phyloP scores from a whole-genome alignment of 2,329 filamentous ascomycete species.

The Endothia cerciana region DNA sequence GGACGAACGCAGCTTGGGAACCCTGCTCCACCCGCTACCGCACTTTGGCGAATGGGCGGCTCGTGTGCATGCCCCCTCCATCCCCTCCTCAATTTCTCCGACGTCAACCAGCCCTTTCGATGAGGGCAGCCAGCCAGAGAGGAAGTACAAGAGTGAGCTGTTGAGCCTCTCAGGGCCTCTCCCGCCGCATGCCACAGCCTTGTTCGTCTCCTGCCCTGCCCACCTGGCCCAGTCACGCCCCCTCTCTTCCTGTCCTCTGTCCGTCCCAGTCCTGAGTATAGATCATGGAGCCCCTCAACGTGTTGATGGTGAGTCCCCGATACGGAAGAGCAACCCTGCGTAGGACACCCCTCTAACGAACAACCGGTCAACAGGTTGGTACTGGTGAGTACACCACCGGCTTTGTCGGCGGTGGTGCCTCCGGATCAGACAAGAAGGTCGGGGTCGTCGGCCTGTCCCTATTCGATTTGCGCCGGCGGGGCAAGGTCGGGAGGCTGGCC shows the following conservation, averaged over 20 bases:
- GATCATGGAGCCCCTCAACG: constrained; percentile 63
- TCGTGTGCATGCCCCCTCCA: constrained; percentile 10
- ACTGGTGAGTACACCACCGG: constrained; percentile 97
- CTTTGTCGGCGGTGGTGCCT: constrained; percentile 82
- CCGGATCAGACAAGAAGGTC: constrained; percentile 92
- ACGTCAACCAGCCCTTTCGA: constrained; percentile 16
- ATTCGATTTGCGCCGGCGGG: constrained; percentile 84
- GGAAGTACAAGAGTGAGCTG: not conserved
- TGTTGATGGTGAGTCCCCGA: constrained; percentile 65
- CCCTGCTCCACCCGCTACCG: constrained; percentile 9
- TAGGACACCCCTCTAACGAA: constrained; percentile 23
- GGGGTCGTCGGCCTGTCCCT: constrained; percentile 89
- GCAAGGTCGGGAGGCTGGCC: constrained; percentile 81
- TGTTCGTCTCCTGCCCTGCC: not conserved
- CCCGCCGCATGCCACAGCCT: not conserved
- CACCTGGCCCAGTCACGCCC: not conserved
- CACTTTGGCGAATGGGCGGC: constrained; percentile 18
- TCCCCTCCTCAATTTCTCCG: constrained; percentile 27
- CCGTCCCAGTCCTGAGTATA: not conserved
- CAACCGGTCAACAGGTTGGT: constrained; percentile 62
- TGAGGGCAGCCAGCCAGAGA: not conserved
- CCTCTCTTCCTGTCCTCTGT: not conserved
- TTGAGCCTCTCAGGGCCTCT: not conserved
- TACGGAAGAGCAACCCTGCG: not conserved
- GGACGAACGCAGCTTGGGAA: not conserved